phyloP scores from a whole-genome alignment of 306 rosid species.

The Cicer arietinum region DNA sequence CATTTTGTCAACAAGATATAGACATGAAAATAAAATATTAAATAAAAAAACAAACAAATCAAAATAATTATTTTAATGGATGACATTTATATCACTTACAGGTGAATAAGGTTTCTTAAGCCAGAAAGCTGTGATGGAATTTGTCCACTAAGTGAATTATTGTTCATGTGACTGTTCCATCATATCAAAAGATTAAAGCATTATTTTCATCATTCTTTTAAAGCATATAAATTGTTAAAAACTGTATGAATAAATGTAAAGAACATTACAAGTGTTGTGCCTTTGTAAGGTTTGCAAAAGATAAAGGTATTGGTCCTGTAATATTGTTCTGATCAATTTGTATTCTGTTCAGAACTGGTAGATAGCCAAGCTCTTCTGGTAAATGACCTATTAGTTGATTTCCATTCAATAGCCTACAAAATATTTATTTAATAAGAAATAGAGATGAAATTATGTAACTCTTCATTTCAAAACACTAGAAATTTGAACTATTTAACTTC shows the following conservation, averaged over 20 bases:
- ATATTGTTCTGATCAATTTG: conserved; percentile 81
- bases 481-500: conserved; percentile 2
- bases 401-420: conserved; percentile 82
- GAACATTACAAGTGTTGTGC: conserved; percentile 74
- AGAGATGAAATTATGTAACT: conserved; percentile 11
- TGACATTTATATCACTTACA: conserved; percentile 54
- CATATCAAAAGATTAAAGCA: conserved; percentile 23
- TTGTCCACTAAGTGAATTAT: conserved; percentile 90
- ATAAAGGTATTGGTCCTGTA: conserved; percentile 73
- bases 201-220: conserved; percentile 29
- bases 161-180: conserved; percentile 95
- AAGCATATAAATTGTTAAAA: background rate
- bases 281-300: conserved; percentile 69
- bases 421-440: conserved; percentile 36
- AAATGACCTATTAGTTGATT: conserved; percentile 69
- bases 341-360: conserved; percentile 59
- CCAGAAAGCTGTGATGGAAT: conserved; percentile 68
- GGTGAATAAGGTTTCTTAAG: conserved; percentile 66
- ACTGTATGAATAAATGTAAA: conserved; percentile 29
- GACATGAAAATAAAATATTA: conserved; percentile 10
- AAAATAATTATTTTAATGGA: background rate
- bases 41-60: background rate
- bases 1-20: conserved; percentile 38
- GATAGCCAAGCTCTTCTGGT: conserved; percentile 85
- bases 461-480: conserved; percentile 12